Evolutionary conservation across 148 eudicot genomes (phyloP), one percentile per base, ranked within the genome.

Genomic region (Vaccinium corymbosum): DNA sequence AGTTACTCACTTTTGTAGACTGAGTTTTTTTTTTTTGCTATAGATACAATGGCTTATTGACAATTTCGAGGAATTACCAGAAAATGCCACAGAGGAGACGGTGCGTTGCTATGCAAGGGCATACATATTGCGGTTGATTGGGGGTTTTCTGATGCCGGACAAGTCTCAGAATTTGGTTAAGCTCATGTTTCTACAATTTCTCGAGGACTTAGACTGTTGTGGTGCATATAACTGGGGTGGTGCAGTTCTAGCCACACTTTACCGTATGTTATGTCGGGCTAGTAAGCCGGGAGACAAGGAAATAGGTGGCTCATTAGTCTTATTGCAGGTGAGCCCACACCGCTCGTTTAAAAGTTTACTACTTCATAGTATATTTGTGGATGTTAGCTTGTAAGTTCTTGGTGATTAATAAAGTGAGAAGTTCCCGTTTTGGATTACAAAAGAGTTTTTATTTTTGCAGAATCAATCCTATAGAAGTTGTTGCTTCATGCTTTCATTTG

Each of bases 81-180:
- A 72, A 29, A 72, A 72, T 32, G 76, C 76, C 38, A 72, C 76
- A 72, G 76, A 72, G 76, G 76, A 72, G 17, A 35, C 20, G 5
- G 76, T 72, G 76, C 76, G 20, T 29, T 29, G 38, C 13, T 35
- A 32, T 72, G 76, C 48, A 29, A 29, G 76, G 48, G 76, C 76
- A 32, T 72, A 72, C 48, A 32, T 72, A 13, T 72, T 72, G 48
- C 48, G 76, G 19, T 72, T 72, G 48, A 29, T 72, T 35, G 76
- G 76, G 76, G 76, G 76, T 20, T 35, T 29, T 35, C 48, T 72
- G 48, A 14, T 72, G 48, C 76, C 76, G 10, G 76, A 72, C 76
- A 72, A 72, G 76, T 72, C 76, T 72, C 46, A 35, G 38, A 72
- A 72, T 72, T 29, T 35, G 38, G 76, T 72, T 4, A 29, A 72